phyloP scores from a whole-genome alignment of 2,329 filamentous ascomycete species.

The Cercospora canescens region DNA sequence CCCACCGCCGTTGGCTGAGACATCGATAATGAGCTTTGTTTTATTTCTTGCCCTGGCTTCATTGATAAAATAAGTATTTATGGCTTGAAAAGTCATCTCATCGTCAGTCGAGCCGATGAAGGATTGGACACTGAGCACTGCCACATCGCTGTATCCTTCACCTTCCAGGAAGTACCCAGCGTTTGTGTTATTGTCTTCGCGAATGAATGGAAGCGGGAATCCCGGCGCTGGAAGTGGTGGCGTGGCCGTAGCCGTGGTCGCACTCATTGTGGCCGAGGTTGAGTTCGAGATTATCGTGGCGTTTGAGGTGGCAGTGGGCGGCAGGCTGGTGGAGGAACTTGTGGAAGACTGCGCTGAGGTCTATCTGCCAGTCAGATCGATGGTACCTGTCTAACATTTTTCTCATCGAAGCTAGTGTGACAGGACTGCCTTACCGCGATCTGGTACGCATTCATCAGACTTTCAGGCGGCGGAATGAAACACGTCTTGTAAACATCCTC shows the following conservation, averaged over 20 bases:
- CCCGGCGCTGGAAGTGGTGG: constrained; percentile 39
- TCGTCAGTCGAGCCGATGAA: constrained; percentile 39
- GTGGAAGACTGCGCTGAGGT: not conserved
- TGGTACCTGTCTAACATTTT: no score
- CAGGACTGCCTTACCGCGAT: constrained; percentile 16
- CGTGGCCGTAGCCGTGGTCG: not conserved
- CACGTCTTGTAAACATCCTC: constrained; percentile 43
- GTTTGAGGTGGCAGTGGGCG: constrained; percentile 10
- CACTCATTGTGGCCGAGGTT: not conserved
- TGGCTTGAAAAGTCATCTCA: constrained; percentile 41
- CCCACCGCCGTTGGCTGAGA: constrained; percentile 61
- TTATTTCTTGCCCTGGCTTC: constrained; percentile 51
- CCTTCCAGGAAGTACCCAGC: constrained; percentile 49
- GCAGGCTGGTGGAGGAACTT: constrained; percentile 16
- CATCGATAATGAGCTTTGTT: constrained; percentile 61
- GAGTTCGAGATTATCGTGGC: not conserved
- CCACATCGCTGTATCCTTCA: constrained; percentile 47
- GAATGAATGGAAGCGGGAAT: constrained; percentile 44
- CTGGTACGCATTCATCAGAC: constrained; percentile 26
- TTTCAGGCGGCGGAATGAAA: constrained; percentile 25
- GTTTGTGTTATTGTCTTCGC: constrained; percentile 45
- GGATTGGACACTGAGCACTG: constrained; percentile 46
- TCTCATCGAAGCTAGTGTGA: not conserved
- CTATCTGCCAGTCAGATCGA: not conserved
- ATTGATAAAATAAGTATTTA: constrained; percentile 44